Evolutionary conservation across 306 rosid species (phyloP).

Genomic region (Mucuna pruriens): DNA sequence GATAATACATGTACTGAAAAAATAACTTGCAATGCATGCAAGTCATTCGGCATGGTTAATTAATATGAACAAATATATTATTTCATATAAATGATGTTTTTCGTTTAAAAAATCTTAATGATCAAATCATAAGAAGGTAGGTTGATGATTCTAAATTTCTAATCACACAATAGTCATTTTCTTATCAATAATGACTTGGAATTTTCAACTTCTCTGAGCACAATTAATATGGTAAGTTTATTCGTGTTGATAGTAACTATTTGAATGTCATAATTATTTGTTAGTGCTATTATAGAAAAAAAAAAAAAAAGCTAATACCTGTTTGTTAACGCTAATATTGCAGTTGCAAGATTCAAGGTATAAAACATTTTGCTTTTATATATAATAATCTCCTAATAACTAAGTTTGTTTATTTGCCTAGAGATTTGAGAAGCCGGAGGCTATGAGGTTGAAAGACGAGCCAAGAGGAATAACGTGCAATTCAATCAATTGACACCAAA

Average conservation of each 20-base stretch:
- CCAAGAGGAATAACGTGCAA: not conserved
- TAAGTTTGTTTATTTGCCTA: not conserved
- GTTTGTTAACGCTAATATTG: not conserved
- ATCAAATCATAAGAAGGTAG: not conserved
- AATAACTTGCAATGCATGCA: not conserved
- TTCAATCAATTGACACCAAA: not conserved
- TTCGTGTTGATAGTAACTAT: not conserved
- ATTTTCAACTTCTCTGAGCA: not conserved
- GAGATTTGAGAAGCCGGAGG: not conserved
- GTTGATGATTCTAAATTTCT: not conserved
- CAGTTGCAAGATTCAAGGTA: not conserved
- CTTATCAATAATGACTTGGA: not conserved
- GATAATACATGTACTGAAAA: no score
- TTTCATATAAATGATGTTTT: not conserved
- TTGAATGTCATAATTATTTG: not conserved
- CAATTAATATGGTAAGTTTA: not conserved
- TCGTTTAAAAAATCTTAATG: not conserved
- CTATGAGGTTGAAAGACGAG: constrained; percentile 17
- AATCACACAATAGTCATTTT: not conserved
- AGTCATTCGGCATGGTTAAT: not conserved
- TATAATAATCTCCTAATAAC: not conserved
- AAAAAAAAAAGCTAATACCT: no score
- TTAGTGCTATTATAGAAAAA: not conserved
- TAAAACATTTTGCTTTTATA: not conserved
- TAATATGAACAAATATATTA: not conserved